Conservation (phyloP, 2,329 filamentous ascomycete genomes). For the Xylariaceae sp. region DNA sequence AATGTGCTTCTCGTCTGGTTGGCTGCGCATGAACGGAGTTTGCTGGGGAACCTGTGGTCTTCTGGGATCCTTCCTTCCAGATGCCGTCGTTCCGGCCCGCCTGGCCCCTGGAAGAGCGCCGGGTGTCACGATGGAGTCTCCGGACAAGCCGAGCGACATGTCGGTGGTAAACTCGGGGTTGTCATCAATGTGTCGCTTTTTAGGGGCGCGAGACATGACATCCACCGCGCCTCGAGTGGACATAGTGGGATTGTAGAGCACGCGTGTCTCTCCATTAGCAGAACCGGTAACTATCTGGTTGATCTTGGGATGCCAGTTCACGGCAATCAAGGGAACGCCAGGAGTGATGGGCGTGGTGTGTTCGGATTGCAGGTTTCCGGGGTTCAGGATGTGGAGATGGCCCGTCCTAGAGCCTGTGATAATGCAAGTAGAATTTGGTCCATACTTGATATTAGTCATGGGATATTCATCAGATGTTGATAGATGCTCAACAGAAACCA, state of each 20-base stretch:
- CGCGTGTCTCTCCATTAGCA: slow-evolving; percentile 80
- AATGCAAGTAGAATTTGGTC: slow-evolving; percentile 75
- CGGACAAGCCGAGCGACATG: slow-evolving; percentile 72
- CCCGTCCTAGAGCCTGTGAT: slow-evolving; percentile 84
- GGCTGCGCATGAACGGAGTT: slow-evolving; percentile 85
- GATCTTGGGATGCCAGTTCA: slow-evolving; percentile 88
- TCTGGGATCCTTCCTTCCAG: slow-evolving; percentile 71
- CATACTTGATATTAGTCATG: slow-evolving; percentile 84
- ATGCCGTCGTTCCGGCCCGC: slow-evolving; percentile 66
- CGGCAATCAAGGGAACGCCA: slow-evolving; percentile 72
- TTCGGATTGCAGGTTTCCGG: slow-evolving; percentile 80
- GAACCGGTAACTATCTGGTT: slow-evolving; percentile 96
- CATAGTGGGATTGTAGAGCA: slow-evolving; percentile 83
- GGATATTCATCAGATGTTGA: slow-evolving; percentile 82
- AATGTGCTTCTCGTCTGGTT: slow-evolving; percentile 86
- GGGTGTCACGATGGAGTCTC: slow-evolving; percentile 71
- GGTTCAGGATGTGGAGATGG: slow-evolving; percentile 86
- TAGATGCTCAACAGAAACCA: slow-evolving; percentile 70
- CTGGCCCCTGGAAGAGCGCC: slow-evolving; percentile 54
- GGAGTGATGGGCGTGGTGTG: slow-evolving; percentile 85
- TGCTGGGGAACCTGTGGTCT: slow-evolving; percentile 77
- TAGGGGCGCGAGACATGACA: slow-evolving; percentile 88
- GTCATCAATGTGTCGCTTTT: slow-evolving; percentile 93
- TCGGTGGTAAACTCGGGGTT: slow-evolving; percentile 84
- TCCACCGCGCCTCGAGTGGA: slow-evolving; percentile 78